A percentile compares a stretch with the other conserved stretches of the same genome.
phyloP scores from a whole-genome alignment of 2,329 filamentous ascomycete genomes.

The Pseudogymnoascus verrucosus region DNA sequence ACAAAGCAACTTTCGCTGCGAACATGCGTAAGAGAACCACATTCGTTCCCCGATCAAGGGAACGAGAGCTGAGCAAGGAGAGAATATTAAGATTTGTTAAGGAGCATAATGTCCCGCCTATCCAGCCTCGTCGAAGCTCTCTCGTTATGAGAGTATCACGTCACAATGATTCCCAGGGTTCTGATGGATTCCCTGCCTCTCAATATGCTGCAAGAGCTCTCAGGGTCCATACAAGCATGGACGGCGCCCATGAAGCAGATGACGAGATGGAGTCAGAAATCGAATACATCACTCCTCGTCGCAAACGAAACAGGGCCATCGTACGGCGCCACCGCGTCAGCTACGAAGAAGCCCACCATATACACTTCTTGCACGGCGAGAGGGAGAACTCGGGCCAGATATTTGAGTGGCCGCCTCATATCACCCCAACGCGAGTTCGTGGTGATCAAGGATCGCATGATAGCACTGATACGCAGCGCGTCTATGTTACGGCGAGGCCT shows the following conservation, averaged over 20 bases:
- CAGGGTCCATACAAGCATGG: neutral
- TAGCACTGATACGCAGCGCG: neutral
- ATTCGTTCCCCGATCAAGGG: neutral
- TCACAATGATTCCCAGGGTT: neutral
- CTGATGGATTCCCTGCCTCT: neutral
- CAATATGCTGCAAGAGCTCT: neutral
- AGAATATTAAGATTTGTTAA: constrained; percentile 9
- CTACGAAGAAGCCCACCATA: neutral
- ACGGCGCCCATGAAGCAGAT: neutral
- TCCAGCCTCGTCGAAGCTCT: constrained; percentile 12
- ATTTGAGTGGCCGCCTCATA: neutral
- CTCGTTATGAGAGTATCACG: neutral
- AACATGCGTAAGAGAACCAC: neutral
- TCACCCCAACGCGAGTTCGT: neutral
- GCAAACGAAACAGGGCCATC: neutral
- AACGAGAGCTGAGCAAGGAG: neutral
- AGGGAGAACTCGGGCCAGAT: neutral
- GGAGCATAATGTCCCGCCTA: constrained; percentile 13
- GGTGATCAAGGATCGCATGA: neutral
- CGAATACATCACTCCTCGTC: neutral
- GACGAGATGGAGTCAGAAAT: neutral
- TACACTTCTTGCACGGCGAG: neutral
- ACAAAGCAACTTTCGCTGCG: neutral
- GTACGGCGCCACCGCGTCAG: neutral
- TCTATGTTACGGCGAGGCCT: neutral